phyloP scores from a whole-genome alignment of 1,139 yeast species.

The Blastobotrys petasosporus region DNA sequence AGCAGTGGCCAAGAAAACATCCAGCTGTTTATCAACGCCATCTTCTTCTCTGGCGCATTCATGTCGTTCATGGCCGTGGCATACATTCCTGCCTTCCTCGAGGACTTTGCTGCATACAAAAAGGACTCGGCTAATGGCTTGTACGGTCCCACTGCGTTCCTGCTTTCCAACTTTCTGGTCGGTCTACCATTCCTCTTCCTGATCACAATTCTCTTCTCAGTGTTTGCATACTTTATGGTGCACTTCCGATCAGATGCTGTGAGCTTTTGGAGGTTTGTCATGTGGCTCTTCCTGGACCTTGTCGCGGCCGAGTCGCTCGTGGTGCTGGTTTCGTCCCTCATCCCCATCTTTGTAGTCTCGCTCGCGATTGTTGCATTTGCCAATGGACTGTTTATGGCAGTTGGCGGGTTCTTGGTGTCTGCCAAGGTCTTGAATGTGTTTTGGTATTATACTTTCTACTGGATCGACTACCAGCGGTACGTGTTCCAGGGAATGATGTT shows the following conservation, averaged over 20 bases:
- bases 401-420: constrained; percentile 40
- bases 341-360: constrained; percentile 39
- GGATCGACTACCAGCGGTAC: constrained; percentile 40
- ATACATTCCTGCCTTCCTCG: constrained; percentile 39
- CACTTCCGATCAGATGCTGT: constrained; percentile 31
- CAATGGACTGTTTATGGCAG: constrained; percentile 43
- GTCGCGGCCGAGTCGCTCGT: constrained; percentile 42
- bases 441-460: constrained; percentile 40
- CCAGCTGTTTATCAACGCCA: constrained; percentile 39
- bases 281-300: constrained; percentile 39
- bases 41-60: constrained; percentile 41
- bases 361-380: constrained; percentile 40
- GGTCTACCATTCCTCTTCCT: constrained; percentile 38
- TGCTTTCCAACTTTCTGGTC: constrained; percentile 36
- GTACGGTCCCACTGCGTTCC: constrained; percentile 37
- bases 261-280: constrained; percentile 35
- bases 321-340: constrained; percentile 33
- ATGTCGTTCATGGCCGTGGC: constrained; percentile 44
- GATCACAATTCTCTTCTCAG: constrained; percentile 34
- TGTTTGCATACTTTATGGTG: constrained; percentile 37
- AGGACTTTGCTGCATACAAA: constrained; percentile 33
- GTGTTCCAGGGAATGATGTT: constrained; percentile 44
- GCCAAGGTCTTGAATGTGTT: constrained; percentile 35
- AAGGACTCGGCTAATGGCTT: constrained; percentile 37
- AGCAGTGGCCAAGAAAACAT: constrained; percentile 32